A percentile compares a stretch with the other conserved stretches of the same genome.
These are phyloP conservation scores for Linnemannia zychae DNA, from an alignment of 192 early-diverging fungal species.

Conservation along the genomic window DNA sequence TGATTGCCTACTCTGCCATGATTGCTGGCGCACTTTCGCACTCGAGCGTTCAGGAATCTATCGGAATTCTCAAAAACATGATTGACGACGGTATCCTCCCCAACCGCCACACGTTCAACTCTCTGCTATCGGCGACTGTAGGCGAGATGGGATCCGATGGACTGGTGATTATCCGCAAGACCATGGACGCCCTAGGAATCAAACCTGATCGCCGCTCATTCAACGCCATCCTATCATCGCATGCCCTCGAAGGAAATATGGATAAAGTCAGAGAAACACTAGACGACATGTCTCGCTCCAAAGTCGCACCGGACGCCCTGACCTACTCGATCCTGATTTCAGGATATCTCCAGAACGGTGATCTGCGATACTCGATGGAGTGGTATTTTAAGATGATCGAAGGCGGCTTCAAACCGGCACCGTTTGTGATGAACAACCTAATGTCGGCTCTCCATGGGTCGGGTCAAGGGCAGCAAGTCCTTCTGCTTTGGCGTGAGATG, in stretches of 20 bases:
- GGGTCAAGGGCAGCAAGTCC: conserved; percentile 35
- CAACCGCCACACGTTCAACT: conserved; percentile 48
- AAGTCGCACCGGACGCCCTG: conserved; percentile 30
- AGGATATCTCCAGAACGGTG: conserved; percentile 49
- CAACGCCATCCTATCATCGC: conserved; percentile 42
- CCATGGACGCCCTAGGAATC: conserved; percentile 33
- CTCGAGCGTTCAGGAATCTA: conserved; percentile 29
- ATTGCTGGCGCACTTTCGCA: conserved; percentile 33
- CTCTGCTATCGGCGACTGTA: conserved; percentile 37
- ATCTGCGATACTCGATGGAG: conserved; percentile 48
- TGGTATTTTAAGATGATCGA: conserved; percentile 55
- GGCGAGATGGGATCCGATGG: conserved; percentile 32
- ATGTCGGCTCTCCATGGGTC: conserved; percentile 51
- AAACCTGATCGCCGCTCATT: conserved; percentile 45
- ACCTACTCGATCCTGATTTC: conserved; percentile 52
- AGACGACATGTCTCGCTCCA: conserved; percentile 33
- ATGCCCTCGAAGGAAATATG: conserved; percentile 45
- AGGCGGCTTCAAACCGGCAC: conserved; percentile 14
- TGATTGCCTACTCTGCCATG: conserved; percentile 49
- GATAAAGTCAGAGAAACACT: conserved; percentile 29
- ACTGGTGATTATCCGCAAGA: conserved; percentile 30
- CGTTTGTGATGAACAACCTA: conserved; percentile 39
- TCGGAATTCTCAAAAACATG: conserved; percentile 44
- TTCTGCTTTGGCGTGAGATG: conserved; percentile 42
- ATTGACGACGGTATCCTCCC: conserved; percentile 40